Percentiles rank a stretch among this genome's conserved stretches.
Conservation (phyloP, 345 rosid species). For the Camelina laxa region DNA sequence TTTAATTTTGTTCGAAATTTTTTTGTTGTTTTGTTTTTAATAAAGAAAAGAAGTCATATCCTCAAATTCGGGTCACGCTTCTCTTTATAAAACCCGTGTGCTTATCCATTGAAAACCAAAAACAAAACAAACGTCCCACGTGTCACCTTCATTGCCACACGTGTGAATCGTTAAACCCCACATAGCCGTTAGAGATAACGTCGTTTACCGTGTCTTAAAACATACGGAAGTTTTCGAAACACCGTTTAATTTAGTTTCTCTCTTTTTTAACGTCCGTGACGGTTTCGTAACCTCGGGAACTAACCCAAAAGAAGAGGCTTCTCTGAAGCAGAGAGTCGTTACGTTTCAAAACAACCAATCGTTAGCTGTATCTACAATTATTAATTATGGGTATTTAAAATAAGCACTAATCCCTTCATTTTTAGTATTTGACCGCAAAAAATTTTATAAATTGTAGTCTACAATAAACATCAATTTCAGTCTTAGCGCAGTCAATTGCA, state of each 20-base stretch:
- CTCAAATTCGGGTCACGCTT: conserved; percentile 37
- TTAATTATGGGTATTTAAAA: background rate
- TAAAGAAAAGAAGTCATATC: background rate
- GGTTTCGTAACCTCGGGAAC: conserved; percentile 40
- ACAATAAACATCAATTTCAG: background rate
- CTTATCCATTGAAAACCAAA: conserved; percentile 30
- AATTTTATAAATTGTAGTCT: background rate
- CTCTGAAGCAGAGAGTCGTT: conserved; percentile 41
- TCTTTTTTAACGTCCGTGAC: conserved; percentile 38
- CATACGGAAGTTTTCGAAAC: conserved; percentile 25
- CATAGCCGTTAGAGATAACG: conserved; percentile 30
- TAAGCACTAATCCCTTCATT: background rate
- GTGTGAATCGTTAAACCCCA: conserved; percentile 27
- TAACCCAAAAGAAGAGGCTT: background rate
- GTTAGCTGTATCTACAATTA: background rate
- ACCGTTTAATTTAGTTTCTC: background rate
- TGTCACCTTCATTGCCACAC: conserved; percentile 38
- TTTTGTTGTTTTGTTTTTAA: too few species aligned
- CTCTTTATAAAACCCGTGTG: conserved; percentile 35
- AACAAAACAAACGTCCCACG: conserved; percentile 33
- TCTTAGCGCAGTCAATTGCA: background rate
- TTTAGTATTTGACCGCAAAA: background rate
- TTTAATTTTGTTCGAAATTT: too few species aligned
- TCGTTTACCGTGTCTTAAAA: conserved; percentile 25
- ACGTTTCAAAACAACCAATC: conserved; percentile 29